Percentiles rank a stretch among this genome's conserved stretches.
phyloP scores from a whole-genome alignment of 768 basidiomycete genomes.

The Rhodotorula kratochvilovae region DNA sequence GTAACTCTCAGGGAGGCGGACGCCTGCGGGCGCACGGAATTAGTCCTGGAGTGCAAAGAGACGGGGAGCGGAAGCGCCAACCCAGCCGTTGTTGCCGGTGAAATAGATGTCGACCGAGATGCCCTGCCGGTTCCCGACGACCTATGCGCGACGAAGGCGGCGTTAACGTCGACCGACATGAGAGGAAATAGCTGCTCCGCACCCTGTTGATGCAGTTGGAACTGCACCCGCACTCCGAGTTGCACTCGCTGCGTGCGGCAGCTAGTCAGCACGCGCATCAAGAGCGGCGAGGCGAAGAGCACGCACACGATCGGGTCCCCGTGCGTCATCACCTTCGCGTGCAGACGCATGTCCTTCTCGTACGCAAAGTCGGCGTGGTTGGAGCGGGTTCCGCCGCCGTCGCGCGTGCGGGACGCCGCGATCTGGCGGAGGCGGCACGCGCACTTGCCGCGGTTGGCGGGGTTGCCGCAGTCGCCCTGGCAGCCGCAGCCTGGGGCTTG shows the following conservation, averaged over 20 bases:
- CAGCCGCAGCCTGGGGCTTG: slow-evolving; percentile 32
- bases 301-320: slow-evolving; percentile 27
- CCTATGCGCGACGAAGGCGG: background rate
- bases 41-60: background rate
- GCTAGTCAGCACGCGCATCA: background rate
- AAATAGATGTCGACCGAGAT: slow-evolving; percentile 18
- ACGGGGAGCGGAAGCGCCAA: too few relatives aligned
- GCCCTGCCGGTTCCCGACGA: slow-evolving; percentile 3
- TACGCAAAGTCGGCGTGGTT: slow-evolving; percentile 23
- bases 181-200: background rate
- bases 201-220: slow-evolving; percentile 21
- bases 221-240: slow-evolving; percentile 32
- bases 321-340: background rate
- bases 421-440: slow-evolving; percentile 13
- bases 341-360: background rate
- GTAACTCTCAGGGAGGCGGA: background rate
- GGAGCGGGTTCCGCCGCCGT: background rate
- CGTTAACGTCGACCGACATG: too few relatives aligned
- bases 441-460: slow-evolving; percentile 6
- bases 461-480: slow-evolving; percentile 13
- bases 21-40: background rate
- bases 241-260: slow-evolving; percentile 25
- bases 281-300: too few relatives aligned
- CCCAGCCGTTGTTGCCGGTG: slow-evolving; percentile 15
- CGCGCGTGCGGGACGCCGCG: background rate